phyloP scores from a whole-genome alignment of 805 yeast species.

The Ogataea trehaloabstinens region DNA sequence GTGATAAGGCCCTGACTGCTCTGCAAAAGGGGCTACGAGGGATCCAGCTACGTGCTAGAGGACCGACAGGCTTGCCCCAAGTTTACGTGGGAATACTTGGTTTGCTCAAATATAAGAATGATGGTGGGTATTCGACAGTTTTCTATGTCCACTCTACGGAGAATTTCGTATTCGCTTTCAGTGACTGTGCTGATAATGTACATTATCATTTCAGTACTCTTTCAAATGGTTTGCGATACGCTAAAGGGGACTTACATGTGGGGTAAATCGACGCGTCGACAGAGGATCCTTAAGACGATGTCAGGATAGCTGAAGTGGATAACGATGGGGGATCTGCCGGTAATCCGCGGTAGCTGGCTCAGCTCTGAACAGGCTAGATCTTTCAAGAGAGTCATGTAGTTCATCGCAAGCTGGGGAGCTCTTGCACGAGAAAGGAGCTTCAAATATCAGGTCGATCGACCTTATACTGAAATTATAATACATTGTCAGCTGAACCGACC shows the following conservation, averaged over 20 bases:
- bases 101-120: slow-evolving; percentile 11
- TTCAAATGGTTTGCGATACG: slow-evolving; percentile 8
- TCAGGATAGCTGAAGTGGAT: too few species aligned
- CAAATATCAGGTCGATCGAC: too few species aligned
- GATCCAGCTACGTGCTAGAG: slow-evolving; percentile 21
- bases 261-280: slow-evolving; percentile 1
- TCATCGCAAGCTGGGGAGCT: too few species aligned
- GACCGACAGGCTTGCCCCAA: slow-evolving; percentile 6
- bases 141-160: slow-evolving; percentile 29
- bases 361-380: too few species aligned
- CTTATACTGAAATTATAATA: too few species aligned
- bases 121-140: slow-evolving; percentile 5
- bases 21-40: slow-evolving; percentile 8
- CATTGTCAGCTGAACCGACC: too few species aligned
- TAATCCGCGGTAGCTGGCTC: too few species aligned
- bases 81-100: slow-evolving; percentile 30
- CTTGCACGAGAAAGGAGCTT: too few species aligned
- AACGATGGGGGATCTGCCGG: too few species aligned
- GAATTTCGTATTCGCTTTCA: slow-evolving; percentile 20
- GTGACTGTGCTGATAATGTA: background rate
- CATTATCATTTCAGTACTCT: slow-evolving; percentile 11
- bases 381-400: too few species aligned
- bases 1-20: slow-evolving; percentile 19
- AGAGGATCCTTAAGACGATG: background rate
- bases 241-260: slow-evolving; percentile 8